Conservation (phyloP, 371 early-diverging fungal species). For the Haplosporangium sp. region DNA sequence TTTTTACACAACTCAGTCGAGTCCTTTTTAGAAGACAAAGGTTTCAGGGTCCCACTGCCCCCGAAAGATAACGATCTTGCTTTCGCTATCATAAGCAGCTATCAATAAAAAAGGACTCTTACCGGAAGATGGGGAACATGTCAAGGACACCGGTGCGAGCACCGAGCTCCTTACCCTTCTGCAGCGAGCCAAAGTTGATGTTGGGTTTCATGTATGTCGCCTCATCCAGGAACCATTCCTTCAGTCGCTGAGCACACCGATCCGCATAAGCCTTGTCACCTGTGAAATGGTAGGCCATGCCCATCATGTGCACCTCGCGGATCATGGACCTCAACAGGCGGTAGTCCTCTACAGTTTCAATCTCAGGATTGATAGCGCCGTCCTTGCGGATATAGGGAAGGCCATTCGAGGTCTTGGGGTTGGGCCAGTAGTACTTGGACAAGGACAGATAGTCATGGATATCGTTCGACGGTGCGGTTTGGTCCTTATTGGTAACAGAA, state of each 20-base stretch:
- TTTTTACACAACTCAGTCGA: background rate
- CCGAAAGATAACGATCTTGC: background rate
- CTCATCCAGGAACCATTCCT: slow-evolving; percentile 63
- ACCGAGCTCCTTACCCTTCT: slow-evolving; percentile 57
- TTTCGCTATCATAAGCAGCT: background rate
- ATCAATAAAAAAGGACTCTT: slow-evolving; percentile 7
- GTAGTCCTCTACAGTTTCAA: slow-evolving; percentile 56
- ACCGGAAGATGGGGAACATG: slow-evolving; percentile 56
- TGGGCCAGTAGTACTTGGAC: slow-evolving; percentile 64
- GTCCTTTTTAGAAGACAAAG: background rate
- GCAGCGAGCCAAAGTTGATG: slow-evolving; percentile 59
- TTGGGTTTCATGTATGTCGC: slow-evolving; percentile 65
- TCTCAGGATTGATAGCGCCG: slow-evolving; percentile 62
- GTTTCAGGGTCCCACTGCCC: background rate
- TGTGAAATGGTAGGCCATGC: slow-evolving; percentile 64
- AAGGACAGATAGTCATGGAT: slow-evolving; percentile 66
- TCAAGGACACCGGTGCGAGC: slow-evolving; percentile 60
- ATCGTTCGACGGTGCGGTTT: slow-evolving; percentile 56
- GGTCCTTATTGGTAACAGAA: slow-evolving; percentile 59
- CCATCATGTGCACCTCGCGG: slow-evolving; percentile 57
- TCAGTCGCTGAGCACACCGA: slow-evolving; percentile 52
- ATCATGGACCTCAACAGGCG: slow-evolving; percentile 55
- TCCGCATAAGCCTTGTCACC: slow-evolving; percentile 58
- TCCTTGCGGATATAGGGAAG: slow-evolving; percentile 61
- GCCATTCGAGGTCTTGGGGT: slow-evolving; percentile 41